phyloP scores from a whole-genome alignment of 345 rosid genomes.

The Aquilaria malaccensis region DNA sequence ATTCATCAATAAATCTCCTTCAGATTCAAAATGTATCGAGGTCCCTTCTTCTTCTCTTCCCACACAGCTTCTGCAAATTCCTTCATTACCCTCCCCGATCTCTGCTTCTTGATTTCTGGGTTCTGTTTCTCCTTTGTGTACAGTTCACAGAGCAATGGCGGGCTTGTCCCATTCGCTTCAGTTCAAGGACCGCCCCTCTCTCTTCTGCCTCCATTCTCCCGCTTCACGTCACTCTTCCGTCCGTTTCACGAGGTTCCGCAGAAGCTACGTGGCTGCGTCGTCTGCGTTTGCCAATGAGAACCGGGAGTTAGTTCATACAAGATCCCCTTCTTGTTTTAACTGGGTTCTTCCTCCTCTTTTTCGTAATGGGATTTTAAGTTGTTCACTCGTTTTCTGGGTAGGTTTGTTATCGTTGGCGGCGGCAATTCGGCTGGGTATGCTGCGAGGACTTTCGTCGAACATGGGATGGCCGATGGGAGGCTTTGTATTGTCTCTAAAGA shows the following conservation, averaged over 20 bases:
- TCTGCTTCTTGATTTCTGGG: slow-evolving; percentile 14
- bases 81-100: slow-evolving; percentile 11
- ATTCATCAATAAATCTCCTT: neutral
- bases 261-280: slow-evolving; percentile 54
- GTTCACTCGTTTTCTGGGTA: slow-evolving; percentile 11
- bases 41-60: slow-evolving; percentile 25
- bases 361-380: neutral
- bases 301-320: slow-evolving; percentile 52
- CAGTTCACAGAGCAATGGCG: slow-evolving; percentile 61
- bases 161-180: slow-evolving; percentile 38
- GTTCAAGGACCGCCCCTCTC: slow-evolving; percentile 50
- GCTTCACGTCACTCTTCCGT: slow-evolving; percentile 43
- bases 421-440: slow-evolving; percentile 99
- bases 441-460: slow-evolving; percentile 87
- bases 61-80: neutral
- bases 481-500: slow-evolving; percentile 90
- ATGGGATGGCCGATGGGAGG: slow-evolving; percentile 88
- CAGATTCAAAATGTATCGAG: slow-evolving; percentile 33
- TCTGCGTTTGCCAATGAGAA: slow-evolving; percentile 66
- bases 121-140: slow-evolving; percentile 7
- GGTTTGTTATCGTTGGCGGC: slow-evolving; percentile 89
- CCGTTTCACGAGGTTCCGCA: slow-evolving; percentile 30
- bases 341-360: neutral
- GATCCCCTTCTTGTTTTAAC: neutral
- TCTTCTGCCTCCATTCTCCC: slow-evolving; percentile 43